Percentiles rank a stretch among this genome's conserved stretches.
Evolutionary conservation across 2,329 filamentous ascomycete species (phyloP).

Genomic region (Diatrype stigma): DNA sequence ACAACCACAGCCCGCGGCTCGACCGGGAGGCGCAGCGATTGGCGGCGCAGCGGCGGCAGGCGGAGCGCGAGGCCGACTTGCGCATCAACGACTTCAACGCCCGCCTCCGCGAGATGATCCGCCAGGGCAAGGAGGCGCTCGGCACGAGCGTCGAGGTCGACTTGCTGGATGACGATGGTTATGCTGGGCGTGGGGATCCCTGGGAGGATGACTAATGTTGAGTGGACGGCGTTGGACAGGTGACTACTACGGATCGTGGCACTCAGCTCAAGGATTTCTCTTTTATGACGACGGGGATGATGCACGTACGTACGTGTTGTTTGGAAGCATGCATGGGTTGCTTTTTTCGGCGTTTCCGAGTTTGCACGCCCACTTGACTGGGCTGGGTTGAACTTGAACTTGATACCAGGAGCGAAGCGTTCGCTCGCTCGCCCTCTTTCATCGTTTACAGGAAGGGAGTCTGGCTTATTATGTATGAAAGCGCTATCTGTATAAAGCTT

Average conservation of each 20-base stretch:
- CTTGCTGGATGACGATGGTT: slow-evolving; percentile 23
- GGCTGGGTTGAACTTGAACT: neutral
- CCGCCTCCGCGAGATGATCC: slow-evolving; percentile 79
- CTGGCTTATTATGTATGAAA: neutral
- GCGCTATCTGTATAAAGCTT: neutral
- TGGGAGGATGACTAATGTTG: slow-evolving; percentile 42
- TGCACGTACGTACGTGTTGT: neutral
- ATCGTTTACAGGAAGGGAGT: neutral
- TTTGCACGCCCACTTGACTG: neutral
- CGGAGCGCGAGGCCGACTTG: slow-evolving; percentile 74
- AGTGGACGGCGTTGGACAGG: no score
- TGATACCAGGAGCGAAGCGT: neutral
- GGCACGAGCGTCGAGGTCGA: slow-evolving; percentile 68
- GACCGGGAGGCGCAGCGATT: slow-evolving; percentile 68
- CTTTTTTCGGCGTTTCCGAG: neutral
- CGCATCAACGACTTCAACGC: slow-evolving; percentile 76
- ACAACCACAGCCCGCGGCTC: slow-evolving; percentile 44
- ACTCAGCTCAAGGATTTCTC: no score
- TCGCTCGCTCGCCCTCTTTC: neutral
- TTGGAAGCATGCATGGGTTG: neutral
- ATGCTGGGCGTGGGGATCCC: slow-evolving; percentile 16
- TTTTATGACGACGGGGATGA: neutral
- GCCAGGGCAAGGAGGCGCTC: slow-evolving; percentile 81
- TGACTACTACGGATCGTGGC: no score
- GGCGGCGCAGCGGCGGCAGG: slow-evolving; percentile 65